These are phyloP conservation scores for Selenicereus undatus DNA, from an alignment of 148 eudicot genomes.

Conservation along the genomic window DNA sequence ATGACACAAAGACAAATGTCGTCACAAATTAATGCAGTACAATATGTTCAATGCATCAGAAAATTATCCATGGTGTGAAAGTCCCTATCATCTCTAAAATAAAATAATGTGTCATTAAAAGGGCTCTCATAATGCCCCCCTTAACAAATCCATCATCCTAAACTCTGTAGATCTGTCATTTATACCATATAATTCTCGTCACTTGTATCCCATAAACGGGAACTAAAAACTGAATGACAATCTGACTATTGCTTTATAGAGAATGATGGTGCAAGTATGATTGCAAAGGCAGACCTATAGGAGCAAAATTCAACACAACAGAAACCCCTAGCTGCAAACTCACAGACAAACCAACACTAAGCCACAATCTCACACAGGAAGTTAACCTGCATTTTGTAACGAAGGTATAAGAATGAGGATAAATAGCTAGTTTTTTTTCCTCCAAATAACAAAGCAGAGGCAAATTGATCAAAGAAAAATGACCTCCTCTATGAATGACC, in stretches of 20 bases:
- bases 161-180: background rate
- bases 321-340: background rate
- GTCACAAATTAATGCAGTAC: background rate
- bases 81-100: background rate
- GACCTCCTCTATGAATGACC: background rate
- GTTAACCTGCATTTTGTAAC: background rate
- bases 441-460: background rate
- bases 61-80: no score
- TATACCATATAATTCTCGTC: background rate
- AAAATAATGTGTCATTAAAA: background rate
- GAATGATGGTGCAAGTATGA: background rate
- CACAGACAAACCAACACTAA: background rate
- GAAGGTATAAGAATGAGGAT: background rate
- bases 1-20: background rate
- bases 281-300: background rate
- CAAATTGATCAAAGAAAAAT: background rate
- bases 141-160: background rate
- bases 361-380: background rate
- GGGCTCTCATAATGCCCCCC: background rate
- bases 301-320: background rate
- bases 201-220: background rate
- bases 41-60: background rate
- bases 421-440: background rate
- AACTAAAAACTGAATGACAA: background rate
- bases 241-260: background rate